These are phyloP conservation scores for Yamadazyma siamensis DNA, from an alignment of 1,139 yeast species.

Conservation along the genomic window DNA sequence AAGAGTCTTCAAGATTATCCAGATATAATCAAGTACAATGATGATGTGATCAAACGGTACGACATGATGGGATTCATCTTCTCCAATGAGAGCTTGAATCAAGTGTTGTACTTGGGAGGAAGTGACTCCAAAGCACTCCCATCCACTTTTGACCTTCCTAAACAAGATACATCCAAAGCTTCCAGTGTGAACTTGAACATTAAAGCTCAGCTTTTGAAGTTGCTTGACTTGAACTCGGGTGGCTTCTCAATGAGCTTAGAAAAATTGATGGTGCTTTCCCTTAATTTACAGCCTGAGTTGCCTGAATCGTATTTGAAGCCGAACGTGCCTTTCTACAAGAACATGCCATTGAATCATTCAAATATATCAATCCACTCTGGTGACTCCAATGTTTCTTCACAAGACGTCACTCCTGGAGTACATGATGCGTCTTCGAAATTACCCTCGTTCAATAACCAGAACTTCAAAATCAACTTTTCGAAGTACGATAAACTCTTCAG, in stretches of 20 bases:
- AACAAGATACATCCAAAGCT: slow-evolving; percentile 1
- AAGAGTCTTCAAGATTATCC: slow-evolving; percentile 33
- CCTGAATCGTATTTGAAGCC: slow-evolving; percentile 37
- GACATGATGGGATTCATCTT: slow-evolving; percentile 47
- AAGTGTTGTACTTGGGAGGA: slow-evolving; percentile 40
- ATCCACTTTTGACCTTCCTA: slow-evolving; percentile 10
- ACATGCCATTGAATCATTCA: slow-evolving; percentile 14
- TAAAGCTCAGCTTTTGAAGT: slow-evolving; percentile 23
- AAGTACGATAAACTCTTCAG: slow-evolving; percentile 35
- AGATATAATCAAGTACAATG: slow-evolving; percentile 42
- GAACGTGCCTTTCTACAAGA: slow-evolving; percentile 4
- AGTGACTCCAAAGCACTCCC: slow-evolving; percentile 28
- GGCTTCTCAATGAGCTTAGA: slow-evolving; percentile 30
- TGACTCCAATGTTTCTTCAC: slow-evolving; percentile 19
- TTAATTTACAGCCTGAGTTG: slow-evolving; percentile 37
- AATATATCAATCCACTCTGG: slow-evolving; percentile 27
- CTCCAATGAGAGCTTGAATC: slow-evolving; percentile 45
- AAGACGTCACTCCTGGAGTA: slow-evolving; percentile 1
- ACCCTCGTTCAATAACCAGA: slow-evolving; percentile 38
- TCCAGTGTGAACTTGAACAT: slow-evolving; percentile 13
- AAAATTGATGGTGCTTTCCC: slow-evolving; percentile 37
- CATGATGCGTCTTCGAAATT: slow-evolving; percentile 22
- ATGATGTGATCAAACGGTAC: slow-evolving; percentile 41
- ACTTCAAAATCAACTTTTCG: slow-evolving; percentile 32
- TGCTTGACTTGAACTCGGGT: slow-evolving; percentile 40